These are phyloP conservation scores for Allium sativum DNA, from an alignment of 106 monocot species.

Conservation along the genomic window DNA sequence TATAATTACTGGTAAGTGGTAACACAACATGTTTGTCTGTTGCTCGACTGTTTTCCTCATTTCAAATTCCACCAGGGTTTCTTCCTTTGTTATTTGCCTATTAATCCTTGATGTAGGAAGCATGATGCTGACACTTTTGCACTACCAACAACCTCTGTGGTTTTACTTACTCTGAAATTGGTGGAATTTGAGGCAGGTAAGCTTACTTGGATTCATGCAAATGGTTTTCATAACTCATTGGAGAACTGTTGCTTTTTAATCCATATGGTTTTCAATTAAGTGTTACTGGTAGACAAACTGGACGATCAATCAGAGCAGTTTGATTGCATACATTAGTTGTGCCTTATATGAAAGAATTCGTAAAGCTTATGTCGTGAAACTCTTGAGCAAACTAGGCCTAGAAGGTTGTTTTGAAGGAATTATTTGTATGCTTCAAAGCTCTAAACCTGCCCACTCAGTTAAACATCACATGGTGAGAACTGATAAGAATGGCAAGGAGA, in stretches of 20 bases:
- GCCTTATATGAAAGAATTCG: not conserved
- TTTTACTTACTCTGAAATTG: conserved; percentile 16
- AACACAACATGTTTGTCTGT: conserved; percentile 21
- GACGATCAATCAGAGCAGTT: conserved; percentile 16
- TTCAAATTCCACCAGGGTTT: conserved; percentile 16
- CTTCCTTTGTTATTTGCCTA: conserved; percentile 25
- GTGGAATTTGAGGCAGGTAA: conserved; percentile 16
- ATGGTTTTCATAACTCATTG: conserved; percentile 3
- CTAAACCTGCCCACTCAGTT: too few species aligned
- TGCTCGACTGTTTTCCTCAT: conserved; percentile 17
- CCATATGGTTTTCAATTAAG: conserved; percentile 18
- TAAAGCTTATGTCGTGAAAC: too few species aligned
- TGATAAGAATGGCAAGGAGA: too few species aligned
- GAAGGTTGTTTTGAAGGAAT: too few species aligned
- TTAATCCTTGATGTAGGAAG: conserved; percentile 14
- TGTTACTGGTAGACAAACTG: conserved; percentile 11
- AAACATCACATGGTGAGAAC: too few species aligned
- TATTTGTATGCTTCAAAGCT: too few species aligned
- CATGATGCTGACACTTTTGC: conserved; percentile 11
- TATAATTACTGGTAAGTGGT: conserved; percentile 45
- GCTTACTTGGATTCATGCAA: conserved; percentile 27
- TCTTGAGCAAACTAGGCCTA: too few species aligned
- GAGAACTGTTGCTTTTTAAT: conserved; percentile 20
- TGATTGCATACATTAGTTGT: conserved; percentile 30
- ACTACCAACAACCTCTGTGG: conserved; percentile 15